Evolutionary conservation across 352 stramenopile species (phyloP), one percentile per base, ranked within the genome.

Genomic region (Hyaloperonospora arabidopsidis): DNA sequence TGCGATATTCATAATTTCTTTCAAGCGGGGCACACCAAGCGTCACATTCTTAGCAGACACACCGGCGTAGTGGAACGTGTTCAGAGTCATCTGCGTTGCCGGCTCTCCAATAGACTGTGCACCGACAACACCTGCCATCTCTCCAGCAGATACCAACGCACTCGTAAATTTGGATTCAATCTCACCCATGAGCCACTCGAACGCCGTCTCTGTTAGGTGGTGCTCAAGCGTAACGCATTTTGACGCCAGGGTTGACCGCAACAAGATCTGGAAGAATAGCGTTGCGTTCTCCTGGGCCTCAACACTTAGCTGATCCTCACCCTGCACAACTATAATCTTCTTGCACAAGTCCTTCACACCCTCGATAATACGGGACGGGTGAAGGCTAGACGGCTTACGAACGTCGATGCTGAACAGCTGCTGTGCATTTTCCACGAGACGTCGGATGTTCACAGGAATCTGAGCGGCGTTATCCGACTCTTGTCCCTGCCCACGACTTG

Each of bases 11-110:
- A 99, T 98, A 59, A 99, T 98, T 84, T 99, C 97, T 75, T 99
- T 98, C 58, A 99, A 68, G 49, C 97, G 90, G 49, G 97, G 97
- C 40, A 99, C 97, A 84, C 97, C 97, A 25, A 99, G 87, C 34
- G 97, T 99, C 15, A 99, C 97, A 84, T 99, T 99, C 76, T 99
- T 99, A 17, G 96, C 95, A 41, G 89, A 97, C 58, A 99, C 96
- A 89, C 97, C 86, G 61, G 96, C 96, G 68, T 98, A 99, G 75
- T 99, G 97, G 79, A 99, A 99, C 45, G 97, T 99, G 79, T 99
- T 99, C 49, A 99, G 78, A 14, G 97, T 99, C 96, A 99, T 99
- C 77, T 99, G 97, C 34, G 97, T 99, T 47, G 97, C 95, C 18
- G 97, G 97, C 65, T 99, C 96, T 59, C 97, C 97, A 72, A 99